A percentile compares a stretch with the other conserved stretches of the same genome.
These are phyloP conservation scores for Penicillium herquei DNA, from an alignment of 495 filamentous ascomycete species.

Conservation along the genomic window DNA sequence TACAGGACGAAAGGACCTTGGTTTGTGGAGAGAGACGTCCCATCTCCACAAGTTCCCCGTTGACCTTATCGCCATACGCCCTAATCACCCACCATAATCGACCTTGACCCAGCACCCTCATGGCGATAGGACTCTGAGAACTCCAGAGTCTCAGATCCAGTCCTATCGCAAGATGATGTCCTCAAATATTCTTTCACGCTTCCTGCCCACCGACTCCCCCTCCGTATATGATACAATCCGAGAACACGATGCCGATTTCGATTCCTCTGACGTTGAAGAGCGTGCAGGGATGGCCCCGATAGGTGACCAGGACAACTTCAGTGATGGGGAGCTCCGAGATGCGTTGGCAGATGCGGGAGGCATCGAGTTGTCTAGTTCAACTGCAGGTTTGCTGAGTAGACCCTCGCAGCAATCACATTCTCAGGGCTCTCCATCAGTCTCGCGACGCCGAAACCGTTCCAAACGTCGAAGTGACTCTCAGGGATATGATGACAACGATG, in stretches of 20 bases:
- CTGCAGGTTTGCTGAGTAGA: slow-evolving; percentile 39
- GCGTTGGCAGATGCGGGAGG: slow-evolving; percentile 60
- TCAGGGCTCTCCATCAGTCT: slow-evolving; percentile 15
- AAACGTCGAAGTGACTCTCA: slow-evolving; percentile 32
- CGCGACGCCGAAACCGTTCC: slow-evolving; percentile 30
- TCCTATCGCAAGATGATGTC: slow-evolving; percentile 58
- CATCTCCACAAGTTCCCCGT: not conserved
- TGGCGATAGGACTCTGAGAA: slow-evolving; percentile 5
- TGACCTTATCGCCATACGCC: slow-evolving; percentile 1
- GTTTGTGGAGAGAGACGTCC: not conserved
- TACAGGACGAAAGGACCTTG: too few species aligned
- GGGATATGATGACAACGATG: slow-evolving; percentile 72
- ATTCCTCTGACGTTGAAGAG: slow-evolving; percentile 62
- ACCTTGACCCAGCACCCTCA: not conserved
- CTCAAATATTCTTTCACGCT: slow-evolving; percentile 72
- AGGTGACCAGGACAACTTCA: slow-evolving; percentile 63
- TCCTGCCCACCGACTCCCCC: slow-evolving; percentile 61
- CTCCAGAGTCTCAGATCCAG: slow-evolving; percentile 6
- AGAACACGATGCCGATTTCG: slow-evolving; percentile 58
- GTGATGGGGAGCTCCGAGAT: slow-evolving; percentile 69
- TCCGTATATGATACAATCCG: slow-evolving; percentile 72
- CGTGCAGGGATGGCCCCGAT: slow-evolving; percentile 65
- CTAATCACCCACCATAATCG: too few species aligned
- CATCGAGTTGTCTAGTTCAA: slow-evolving; percentile 60
- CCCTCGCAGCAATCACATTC: slow-evolving; percentile 13